Evolutionary conservation across 257 asterid genomes (phyloP), one percentile per base, ranked within the genome.

Genomic region (Leptodermis oblonga): DNA sequence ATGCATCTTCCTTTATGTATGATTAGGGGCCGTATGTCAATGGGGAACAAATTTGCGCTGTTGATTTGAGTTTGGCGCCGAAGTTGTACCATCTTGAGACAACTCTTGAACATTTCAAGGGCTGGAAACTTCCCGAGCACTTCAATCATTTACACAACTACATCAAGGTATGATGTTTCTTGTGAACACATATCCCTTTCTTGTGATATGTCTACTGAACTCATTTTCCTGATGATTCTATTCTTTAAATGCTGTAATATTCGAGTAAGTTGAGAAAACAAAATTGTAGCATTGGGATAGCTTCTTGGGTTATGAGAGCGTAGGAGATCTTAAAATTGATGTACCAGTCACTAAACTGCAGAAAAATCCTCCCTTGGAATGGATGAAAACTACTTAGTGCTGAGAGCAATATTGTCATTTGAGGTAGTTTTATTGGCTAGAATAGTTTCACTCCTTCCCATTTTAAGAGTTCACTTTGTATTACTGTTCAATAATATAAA

Each of bases 1-100:
- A 17, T 59, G 70, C 14, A 55, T 31, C 2, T 74, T 52, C 49
- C 46, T 6, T 3, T 42, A 28, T 58, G n/a, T 73, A n/a, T n/a
- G 67, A 22, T 28, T 72, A 87, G 95, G 97, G 90, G 41, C 95
- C 93, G 7, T 87, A 78, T 74, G 68, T 83, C 76, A 87, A 86
- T 70, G 97, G 93, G 62, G 83, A 72, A 64, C 83, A 76, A 30
- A 68, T 90, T 20, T 74, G 74, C 71, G 87, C 95, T 52, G 95
- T 79, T 74, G 97, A 90, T 82, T 68, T 90, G 83, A 83, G 82
- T 71, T 79, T 90, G 85, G 93, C 90, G 3, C 92, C 96, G 0
- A 89, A 87, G 74, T 84, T 91, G 52, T 84, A 82, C 86, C 95
- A 87, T 78, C 86, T 89, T 34, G 86, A 80, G 62, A 86, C 80